Evolutionary conservation across 1,284 basidiomycete genomes (phyloP).

Genomic region (Ceratobasidium sp.): DNA sequence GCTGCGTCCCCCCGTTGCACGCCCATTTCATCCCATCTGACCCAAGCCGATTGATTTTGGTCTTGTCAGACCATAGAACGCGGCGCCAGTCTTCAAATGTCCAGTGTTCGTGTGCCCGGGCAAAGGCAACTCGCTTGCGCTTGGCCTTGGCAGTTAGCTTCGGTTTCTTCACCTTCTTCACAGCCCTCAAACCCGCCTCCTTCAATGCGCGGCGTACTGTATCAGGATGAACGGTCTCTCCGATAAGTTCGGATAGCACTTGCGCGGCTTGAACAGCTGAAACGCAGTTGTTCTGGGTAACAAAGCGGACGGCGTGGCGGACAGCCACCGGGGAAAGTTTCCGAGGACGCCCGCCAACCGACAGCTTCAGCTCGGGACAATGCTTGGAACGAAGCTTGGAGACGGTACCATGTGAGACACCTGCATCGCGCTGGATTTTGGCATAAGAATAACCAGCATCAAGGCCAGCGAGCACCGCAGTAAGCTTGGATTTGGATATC

Average conservation of each 20-base stretch:
- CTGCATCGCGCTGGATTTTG: not conserved
- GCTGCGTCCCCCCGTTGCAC: too few relatives aligned
- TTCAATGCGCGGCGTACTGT: constrained; percentile 7
- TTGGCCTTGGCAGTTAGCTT: not conserved
- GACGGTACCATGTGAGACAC: not conserved
- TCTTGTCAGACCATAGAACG: constrained; percentile 14
- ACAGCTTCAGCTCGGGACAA: not conserved
- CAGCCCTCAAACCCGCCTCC: not conserved
- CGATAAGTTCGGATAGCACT: not conserved
- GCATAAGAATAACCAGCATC: not conserved
- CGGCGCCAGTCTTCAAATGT: constrained; percentile 7
- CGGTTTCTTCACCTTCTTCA: constrained; percentile 19
- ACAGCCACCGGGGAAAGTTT: not conserved
- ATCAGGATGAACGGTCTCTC: constrained; percentile 8
- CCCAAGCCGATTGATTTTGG: constrained; percentile 24
- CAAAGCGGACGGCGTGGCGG: constrained; percentile 24
- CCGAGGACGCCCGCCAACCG: not conserved
- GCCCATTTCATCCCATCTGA: constrained; percentile 15
- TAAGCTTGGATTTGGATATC: not conserved
- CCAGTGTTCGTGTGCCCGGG: constrained; percentile 18
- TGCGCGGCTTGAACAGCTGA: constrained; percentile 2
- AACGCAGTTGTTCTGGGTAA: not conserved
- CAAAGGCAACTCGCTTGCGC: constrained; percentile 7
- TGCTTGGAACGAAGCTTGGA: not conserved
- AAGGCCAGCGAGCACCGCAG: not conserved